Base-by-base conservation (phyloP, 345 rosid species). In the Citrus reticulata region DNA sequence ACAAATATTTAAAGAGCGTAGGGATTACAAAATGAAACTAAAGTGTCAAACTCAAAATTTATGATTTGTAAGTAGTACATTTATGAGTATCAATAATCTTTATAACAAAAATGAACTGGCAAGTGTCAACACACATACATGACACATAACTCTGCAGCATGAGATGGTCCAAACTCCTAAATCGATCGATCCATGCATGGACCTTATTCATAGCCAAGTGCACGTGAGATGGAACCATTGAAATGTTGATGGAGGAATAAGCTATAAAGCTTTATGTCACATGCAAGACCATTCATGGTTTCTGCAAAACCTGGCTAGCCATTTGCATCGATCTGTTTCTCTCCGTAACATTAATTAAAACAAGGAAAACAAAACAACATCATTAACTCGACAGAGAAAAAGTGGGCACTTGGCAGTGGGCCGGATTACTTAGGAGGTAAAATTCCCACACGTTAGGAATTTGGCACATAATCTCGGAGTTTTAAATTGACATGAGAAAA, bases 301-400 rank as follows among this genome's bases (percentile, higher is more conserved):
- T 65, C 69, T 34, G 69, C 24, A 34, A 32, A 32, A 22, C 37
- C 39, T 64, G 17, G 68, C 34, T 30, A 6, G 51, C 51, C 51
- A 11, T 1, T 46, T 46, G 51, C 51, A 46, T 46, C 51, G 1
- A 3, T 46, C 16, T 13, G 16, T 34, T 22, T 65, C 35, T 65
- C 42, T 27, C 9, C 3, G 42, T 24, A 32, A 3, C 69, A 65
- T 34, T 65, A 17, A 65, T 25, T 55, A 3, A 68, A 51, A 78
- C 64, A 64, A 67, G 54, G 42, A 34, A 79, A 65, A 51, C 57
- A 51, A 65, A 65, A 35, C 63, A 54, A 57, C 22, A 61, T 74
- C 74, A 68, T 74, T 58, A 59, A 70, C 51, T 5, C 49, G 32
- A 57, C 42, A 30, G 84, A 84, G 62, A 69, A 62, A 37, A n/a